Base-by-base conservation (phyloP, 1,139 yeast species). In the Diutina siamensis region DNA sequence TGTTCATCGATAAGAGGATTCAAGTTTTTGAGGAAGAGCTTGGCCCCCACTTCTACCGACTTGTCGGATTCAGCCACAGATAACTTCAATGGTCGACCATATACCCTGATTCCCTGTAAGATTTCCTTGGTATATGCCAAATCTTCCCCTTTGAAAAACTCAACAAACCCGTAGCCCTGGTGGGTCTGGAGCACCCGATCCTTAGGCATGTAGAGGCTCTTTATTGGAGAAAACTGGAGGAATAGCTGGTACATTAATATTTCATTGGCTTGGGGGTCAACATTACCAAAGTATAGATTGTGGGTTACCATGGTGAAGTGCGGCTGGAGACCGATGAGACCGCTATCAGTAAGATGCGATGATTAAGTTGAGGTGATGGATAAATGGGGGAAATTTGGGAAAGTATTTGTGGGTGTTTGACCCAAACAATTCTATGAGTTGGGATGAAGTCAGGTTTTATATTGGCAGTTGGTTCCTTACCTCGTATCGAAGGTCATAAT, bases 121-220 rank as follows among this genome's bases (percentile, higher is more conserved):
- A 85, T 63, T 49, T 74, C 71, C 34, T 74, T 61, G 1, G 81
- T 87, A 56, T 89, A 92, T 15, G 79, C 83, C 0, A 86, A 83
- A 55, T 88, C 96, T 20, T 62, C 67, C 2, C 65, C 64, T 10
- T 71, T 67, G 46, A 70, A 64, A 55, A 84, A 82, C 57, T 86
- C 94, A 2, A 85, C 81, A 62, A 92, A 92, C 12, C 95, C 97
- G 63, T 71, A 92, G 17, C 97, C 97, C 57, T 83, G 94, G 55
- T 83, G 88, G 2, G 75, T 68, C 50, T 77, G 77, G 40, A 78
- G 65, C 4, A 87, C 71, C 52, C 89, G 70, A 57, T 88, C 97
- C 55, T 78, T 80, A 4, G 97, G 97, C 54, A 92, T 67, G 53
- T 82, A 74, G 12, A 92, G 71, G 32, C 76, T 70, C 44, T 68